These are phyloP conservation scores for Pelargonium fulgidum DNA, from an alignment of 441 rosid genomes.

Conservation along the genomic window DNA sequence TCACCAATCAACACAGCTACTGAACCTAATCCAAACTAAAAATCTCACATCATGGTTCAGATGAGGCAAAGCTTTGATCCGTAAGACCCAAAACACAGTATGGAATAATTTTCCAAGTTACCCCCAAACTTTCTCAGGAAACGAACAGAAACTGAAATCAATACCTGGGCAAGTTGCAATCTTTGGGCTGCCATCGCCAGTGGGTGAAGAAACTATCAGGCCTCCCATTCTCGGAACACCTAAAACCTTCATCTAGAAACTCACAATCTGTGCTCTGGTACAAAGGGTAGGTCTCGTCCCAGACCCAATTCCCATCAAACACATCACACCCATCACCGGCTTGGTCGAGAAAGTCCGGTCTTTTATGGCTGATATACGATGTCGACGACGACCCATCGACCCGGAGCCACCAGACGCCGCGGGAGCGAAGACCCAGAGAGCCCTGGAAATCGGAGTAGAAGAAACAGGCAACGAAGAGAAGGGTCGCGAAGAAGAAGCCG, in stretches of 20 bases:
- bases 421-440: conserved; percentile 19
- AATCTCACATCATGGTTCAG: background rate
- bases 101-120: background rate
- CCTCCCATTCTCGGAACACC: conserved; percentile 81
- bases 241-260: conserved; percentile 72
- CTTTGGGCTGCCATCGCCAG: conserved; percentile 94
- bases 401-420: conserved; percentile 49
- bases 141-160: conserved; percentile 4
- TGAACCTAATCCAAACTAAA: background rate
- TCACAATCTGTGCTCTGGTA: conserved; percentile 74
- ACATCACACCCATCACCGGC: conserved; percentile 54
- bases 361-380: conserved; percentile 17
- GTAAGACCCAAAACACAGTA: background rate
- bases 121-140: conserved; percentile 7
- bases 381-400: conserved; percentile 31
- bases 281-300: conserved; percentile 91
- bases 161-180: conserved; percentile 81
- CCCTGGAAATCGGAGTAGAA: conserved; percentile 64
- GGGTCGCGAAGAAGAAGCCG: conserved; percentile 59
- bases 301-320: conserved; percentile 87
- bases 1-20: too few species aligned
- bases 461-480: conserved; percentile 53
- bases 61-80: background rate
- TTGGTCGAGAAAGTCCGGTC: conserved; percentile 52
- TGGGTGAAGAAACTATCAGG: conserved; percentile 80